Evolutionary conservation across 805 yeast species (phyloP), one percentile per base, ranked within the genome.

Genomic region (Hanseniaspora valbyensis): DNA sequence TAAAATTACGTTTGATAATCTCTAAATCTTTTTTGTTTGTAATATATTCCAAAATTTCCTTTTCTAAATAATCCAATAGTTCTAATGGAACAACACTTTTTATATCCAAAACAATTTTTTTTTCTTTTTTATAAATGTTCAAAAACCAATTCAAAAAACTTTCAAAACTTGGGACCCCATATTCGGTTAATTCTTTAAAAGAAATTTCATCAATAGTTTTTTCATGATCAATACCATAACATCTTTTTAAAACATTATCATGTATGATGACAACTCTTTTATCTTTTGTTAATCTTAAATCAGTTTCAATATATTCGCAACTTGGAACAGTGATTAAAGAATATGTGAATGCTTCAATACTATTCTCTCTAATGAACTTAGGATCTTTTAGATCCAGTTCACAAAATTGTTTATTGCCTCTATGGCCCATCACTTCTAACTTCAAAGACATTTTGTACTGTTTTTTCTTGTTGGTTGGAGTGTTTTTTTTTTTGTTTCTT

Each of bases 221-320:
- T 68, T 45, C 58, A 39, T 59, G 52, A 34, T 70, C 60, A 34
- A 61, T 58, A 48, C 72, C 66, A 65, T 75, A 78, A 33, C 71
- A 67, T 49, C 83, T 68, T 4, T 71, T 72, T 0, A 81, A 70
- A 43, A 59, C 62, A 3, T 70, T 63, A 53, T 78, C 83, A 56
- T 78, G 83, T 54, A 73, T 72, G 44, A 78, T 65, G 18, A 78
- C 76, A 2, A 77, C 70, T 4, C 66, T 66, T n/a, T 75, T 75
- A 57, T 78, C 83, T 2, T 59, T 56, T 0, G 79, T 66, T 53
- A 76, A 66, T 57, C 77, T 82, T 28, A 78, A 61, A 57, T 78
- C 83, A 16, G 78, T 72, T 58, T 77, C 82, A 19, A 77, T 66
- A 22, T 67, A 42, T 64, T 69, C 14, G 54, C 60, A 9, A 69